Conservation (phyloP, 768 basidiomycete genomes). For the Phlegmacium glaucopus region DNA sequence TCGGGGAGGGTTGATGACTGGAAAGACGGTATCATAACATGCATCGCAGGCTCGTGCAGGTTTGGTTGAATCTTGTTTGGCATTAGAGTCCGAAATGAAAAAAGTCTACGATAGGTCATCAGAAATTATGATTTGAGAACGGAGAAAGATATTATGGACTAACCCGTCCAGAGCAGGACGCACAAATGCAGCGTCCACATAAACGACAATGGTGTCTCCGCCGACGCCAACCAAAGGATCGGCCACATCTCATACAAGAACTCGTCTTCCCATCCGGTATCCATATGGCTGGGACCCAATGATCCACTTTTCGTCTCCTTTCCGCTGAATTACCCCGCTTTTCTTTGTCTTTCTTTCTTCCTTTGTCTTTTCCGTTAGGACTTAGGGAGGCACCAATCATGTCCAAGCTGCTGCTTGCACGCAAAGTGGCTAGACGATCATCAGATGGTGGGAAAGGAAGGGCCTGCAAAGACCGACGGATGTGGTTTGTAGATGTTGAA, state of each 20-base stretch:
- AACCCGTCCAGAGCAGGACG: slow-evolving; percentile 78
- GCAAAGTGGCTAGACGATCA: slow-evolving; percentile 33
- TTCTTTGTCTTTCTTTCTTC: slow-evolving; percentile 16
- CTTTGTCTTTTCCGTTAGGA: slow-evolving; percentile 9
- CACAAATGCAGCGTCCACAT: slow-evolving; percentile 85
- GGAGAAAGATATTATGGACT: slow-evolving; percentile 12
- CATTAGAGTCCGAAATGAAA: slow-evolving; percentile 61
- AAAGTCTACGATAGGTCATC: slow-evolving; percentile 58
- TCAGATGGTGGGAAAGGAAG: slow-evolving; percentile 63
- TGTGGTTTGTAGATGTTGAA: slow-evolving; percentile 70
- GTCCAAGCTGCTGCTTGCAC: slow-evolving; percentile 16
- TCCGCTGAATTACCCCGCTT: slow-evolving; percentile 20
- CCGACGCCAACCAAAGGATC: slow-evolving; percentile 73
- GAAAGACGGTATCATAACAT: slow-evolving; percentile 87
- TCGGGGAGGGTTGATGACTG: slow-evolving; percentile 41
- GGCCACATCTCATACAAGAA: slow-evolving; percentile 81
- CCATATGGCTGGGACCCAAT: slow-evolving; percentile 92
- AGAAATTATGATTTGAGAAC: slow-evolving; percentile 1
- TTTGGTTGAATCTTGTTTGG: slow-evolving; percentile 42
- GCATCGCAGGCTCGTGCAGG: slow-evolving; percentile 80
- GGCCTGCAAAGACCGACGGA: slow-evolving; percentile 71
- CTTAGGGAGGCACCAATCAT: slow-evolving; percentile 4
- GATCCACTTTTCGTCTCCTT: slow-evolving; percentile 57
- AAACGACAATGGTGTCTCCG: slow-evolving; percentile 84
- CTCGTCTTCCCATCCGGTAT: slow-evolving; percentile 84